Conservation (phyloP, 768 basidiomycete genomes). For the Phaeotremella fagi region DNA sequence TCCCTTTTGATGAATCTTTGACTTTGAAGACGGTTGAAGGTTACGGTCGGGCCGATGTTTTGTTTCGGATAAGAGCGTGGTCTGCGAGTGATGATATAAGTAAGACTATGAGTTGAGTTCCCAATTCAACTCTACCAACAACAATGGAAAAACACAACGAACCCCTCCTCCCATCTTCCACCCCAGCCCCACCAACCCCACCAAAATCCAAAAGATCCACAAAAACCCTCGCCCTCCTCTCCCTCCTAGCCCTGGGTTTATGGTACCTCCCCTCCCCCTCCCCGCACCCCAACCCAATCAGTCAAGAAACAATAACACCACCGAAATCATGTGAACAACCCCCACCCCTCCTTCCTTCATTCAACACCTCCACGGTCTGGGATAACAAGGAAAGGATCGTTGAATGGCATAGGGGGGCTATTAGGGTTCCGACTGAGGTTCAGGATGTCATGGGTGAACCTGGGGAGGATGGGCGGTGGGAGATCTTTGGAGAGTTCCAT, state of each 20-base stretch:
- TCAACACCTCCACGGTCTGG: conserved; percentile 8
- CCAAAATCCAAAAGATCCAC: not conserved
- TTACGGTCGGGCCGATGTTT: no score
- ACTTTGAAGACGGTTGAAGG: no score
- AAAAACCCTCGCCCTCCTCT: conserved; percentile 2
- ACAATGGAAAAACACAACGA: not conserved
- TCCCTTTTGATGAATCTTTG: no score
- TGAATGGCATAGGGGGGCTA: conserved; percentile 12
- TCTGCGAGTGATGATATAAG: no score
- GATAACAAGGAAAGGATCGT: conserved; percentile 10
- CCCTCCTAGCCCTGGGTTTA: conserved; percentile 11
- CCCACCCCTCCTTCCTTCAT: conserved; percentile 10
- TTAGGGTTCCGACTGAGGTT: conserved; percentile 9
- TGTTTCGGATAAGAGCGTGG: no score
- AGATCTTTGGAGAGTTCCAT: conserved; percentile 10
- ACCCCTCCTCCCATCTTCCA: not conserved
- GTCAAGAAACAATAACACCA: not conserved
- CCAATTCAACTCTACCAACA: not conserved
- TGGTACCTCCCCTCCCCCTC: conserved; percentile 9
- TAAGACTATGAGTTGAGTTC: no score
- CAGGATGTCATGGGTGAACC: conserved; percentile 14
- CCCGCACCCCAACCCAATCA: not conserved
- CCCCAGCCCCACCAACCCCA: not conserved
- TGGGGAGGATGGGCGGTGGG: conserved; percentile 11
- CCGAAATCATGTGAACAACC: conserved; percentile 14